Evolutionary conservation across 2,329 filamentous ascomycete genomes (phyloP), one percentile per base, ranked within the genome.

Genomic region (Penicillium oxalicum): DNA sequence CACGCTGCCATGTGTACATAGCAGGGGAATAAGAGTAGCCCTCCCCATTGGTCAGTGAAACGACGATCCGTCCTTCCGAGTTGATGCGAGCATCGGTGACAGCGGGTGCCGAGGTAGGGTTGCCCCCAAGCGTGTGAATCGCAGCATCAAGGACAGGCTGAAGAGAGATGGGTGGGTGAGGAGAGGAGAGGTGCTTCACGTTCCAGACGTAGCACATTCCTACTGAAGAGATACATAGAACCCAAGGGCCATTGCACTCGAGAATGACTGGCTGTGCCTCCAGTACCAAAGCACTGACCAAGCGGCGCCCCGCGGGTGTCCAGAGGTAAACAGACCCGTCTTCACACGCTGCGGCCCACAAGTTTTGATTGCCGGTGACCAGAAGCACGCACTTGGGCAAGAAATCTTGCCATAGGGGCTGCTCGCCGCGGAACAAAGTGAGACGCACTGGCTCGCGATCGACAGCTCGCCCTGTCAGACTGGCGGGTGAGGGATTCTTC

Each of bases 151-250:
- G 78, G 6, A 95, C 83, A 0, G 93, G 91, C 0, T 84, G 91
- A 0, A 98, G 76, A 9, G 90, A 95, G 11, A 96, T 80, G 0
- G 93, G 91, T 2, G 91, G 90, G 64, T 96, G 91, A 13, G 90
- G 88, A 0, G 91, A 86, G 3, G 84, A 83, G 63, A 94, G 84
- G 0, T 82, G 87, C 57, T 86, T 86, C 50, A 96, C 77, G 65
- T 97, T 91, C 91, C 91, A 98, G 37, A 98, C 88, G 67, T 97
- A 85, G 59, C 86, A 93, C 70, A 91, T 81, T 4, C 93, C 93
- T 4, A 88, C 86, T 1, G 91, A 86, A 4, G 89, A 91, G 54
- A 98, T 86, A 63, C 87, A 91, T 44, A 98, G 77, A 4, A 98
- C 74, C 87, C 88, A 97, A 72, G 87, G 87, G 9, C 87, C 88